Evolutionary conservation across 2,329 filamentous ascomycete genomes (phyloP), one percentile per base, ranked within the genome.

Genomic region (Tolypocladium paradoxum): DNA sequence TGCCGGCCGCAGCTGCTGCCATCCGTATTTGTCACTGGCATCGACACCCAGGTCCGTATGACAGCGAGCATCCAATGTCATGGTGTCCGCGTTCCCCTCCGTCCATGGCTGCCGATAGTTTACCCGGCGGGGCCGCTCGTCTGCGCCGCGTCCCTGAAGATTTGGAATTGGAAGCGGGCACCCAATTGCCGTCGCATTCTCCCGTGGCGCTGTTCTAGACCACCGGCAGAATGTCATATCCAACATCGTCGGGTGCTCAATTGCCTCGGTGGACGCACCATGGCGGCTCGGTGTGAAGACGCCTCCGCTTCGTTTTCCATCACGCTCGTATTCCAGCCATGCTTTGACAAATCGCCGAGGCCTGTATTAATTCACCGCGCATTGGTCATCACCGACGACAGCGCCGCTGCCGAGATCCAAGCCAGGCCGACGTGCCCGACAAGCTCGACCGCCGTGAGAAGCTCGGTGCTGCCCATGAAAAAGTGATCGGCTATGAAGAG

Each of bases 401-500:
- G 22, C 20, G 35, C n/a, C 24, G 35, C 29, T n/a, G 35, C 52
- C 35, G 24, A 51, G 11, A 50, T n/a, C 48, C 47, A 56, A 24
- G 57, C 57, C 18, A 57, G 20, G 24, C 49, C 50, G 11, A 48
- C 22, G 35, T 38, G 56, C 12, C 48, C 34, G 12, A 52, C 8
- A 6, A 73, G 53, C 37, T 65, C 59, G 53, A 69, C 59, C 6
- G 65, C 49, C 49, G 61, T 61, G 53, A 66, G 48, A 18, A 63
- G 48, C 35, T 62, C 58, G 20, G 66, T 54, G 34, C 59, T 69
- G 3, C 75, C 71, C 27, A 72, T 56, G 7, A 72, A 64, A 11
- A 73, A 56, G 18, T 65, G 64, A 49, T 78, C 70, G 6, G 76
- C 73, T 16, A 77, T 48, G 43, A 80, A 74, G 18, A 77, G 56